These are phyloP conservation scores for Hortaea sp. DNA, from an alignment of 2,329 filamentous ascomycete genomes.

Conservation along the genomic window DNA sequence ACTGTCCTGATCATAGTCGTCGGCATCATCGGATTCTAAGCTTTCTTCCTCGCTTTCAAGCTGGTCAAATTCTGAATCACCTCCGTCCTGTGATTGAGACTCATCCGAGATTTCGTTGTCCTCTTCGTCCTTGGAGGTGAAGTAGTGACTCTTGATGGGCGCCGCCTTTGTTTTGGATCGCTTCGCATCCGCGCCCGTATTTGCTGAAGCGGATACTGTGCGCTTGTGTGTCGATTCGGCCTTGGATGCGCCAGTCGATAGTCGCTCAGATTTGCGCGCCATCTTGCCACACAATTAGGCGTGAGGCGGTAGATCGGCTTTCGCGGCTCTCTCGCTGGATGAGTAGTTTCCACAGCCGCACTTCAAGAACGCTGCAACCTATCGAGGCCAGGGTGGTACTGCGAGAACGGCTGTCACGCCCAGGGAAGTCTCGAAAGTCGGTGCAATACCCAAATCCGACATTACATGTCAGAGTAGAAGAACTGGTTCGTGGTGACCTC, in stretches of 20 bases:
- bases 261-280: slow-evolving; percentile 18
- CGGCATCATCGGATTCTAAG: slow-evolving; percentile 21
- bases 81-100: slow-evolving; percentile 12
- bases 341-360: no score
- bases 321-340: no score
- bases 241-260: slow-evolving; percentile 7
- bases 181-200: slow-evolving; percentile 8
- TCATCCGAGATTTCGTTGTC: slow-evolving; percentile 17
- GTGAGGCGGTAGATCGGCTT: no score
- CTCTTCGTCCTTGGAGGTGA: slow-evolving; percentile 20
- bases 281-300: slow-evolving; percentile 5
- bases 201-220: slow-evolving; percentile 11
- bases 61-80: slow-evolving; percentile 25
- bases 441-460: no score
- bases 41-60: slow-evolving; percentile 22
- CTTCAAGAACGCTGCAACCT: no score
- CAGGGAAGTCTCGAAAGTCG: no score
- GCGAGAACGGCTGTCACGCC: no score
- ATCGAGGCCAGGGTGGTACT: no score
- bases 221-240: slow-evolving; percentile 16
- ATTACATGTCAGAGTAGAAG: no score
- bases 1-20: slow-evolving; percentile 26
- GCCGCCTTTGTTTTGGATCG: slow-evolving; percentile 23
- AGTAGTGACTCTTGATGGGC: slow-evolving; percentile 43
- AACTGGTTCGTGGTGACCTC: no score